Base-by-base conservation (phyloP, 2,329 filamentous ascomycete genomes). In the Colletotrichum simmondsii region DNA sequence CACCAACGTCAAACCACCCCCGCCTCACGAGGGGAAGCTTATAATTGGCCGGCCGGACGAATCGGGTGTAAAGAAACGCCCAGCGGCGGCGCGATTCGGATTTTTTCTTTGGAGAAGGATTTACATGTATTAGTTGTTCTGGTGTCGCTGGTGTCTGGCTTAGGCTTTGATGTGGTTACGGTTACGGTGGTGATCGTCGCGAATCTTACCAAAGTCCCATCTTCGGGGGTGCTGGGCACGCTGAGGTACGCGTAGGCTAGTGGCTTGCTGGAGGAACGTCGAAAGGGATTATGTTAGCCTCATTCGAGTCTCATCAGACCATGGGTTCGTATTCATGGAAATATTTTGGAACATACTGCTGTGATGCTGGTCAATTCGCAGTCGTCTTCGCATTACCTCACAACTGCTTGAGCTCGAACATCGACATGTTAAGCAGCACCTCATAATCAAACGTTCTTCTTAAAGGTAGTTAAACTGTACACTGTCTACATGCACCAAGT, bases 21-120 rank as follows among this genome's bases (percentile, higher is more conserved):
- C 14, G 28, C 46, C 16, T 24, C 37, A 42, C 37, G 26, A 37
- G 19, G 42, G 32, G 32, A 52, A 28, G 56, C 32, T 28, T 30
- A 22, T 42, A 19, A 65, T 65, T 65, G 63, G 52, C 32, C 67
- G 22, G 67, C 22, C 22, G 16, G 56, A 37, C 35, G n/a, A 46
- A 49, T 42, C 32, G 42, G 30, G 30, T 68, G 42, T 19, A 22
- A 24, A 22, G 49, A 37, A 42, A 42, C 14, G 35, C 35, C 35
- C 30, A 22, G 37, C 35, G 22, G 37, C 53, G 28, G 37, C 2
- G 37, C 26, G n/a, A 42, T 5, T 53, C 14, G 46, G 4, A 26
- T 35, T 11, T 22, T 53, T n/a, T 19, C 4, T 8, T 37, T 24
- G 26, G 24, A 28, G 5, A 62, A 32, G 26, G 60, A n/a, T 30